phyloP scores from a whole-genome alignment of 164 flowering plant species.

The Stephania yunnanensis region DNA sequence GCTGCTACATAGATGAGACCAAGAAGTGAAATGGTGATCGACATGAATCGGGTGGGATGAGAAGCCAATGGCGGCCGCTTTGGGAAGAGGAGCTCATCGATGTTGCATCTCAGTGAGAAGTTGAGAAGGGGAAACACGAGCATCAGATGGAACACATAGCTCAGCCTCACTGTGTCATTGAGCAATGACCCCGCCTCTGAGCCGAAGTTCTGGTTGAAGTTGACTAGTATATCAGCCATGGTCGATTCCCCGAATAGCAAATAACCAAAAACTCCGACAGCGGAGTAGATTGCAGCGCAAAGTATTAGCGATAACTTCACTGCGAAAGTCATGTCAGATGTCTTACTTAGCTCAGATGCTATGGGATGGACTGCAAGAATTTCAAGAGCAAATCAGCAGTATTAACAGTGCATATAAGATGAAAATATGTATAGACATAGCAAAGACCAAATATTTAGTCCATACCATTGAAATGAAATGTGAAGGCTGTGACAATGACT shows the following conservation, averaged over 20 bases:
- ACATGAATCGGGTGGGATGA: conserved; percentile 39
- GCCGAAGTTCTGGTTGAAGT: conserved; percentile 50
- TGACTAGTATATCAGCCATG: conserved; percentile 65
- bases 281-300: conserved; percentile 59
- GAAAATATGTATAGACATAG: neutral
- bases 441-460: neutral
- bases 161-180: conserved; percentile 58
- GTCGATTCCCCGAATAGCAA: conserved; percentile 77
- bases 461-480: conserved; percentile 88
- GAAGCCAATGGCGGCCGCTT: conserved; percentile 32
- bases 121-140: conserved; percentile 82
- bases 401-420: neutral
- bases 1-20: conserved; percentile 49
- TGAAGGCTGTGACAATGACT: conserved; percentile 88
- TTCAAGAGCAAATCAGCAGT: neutral
- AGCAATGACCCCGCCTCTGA: conserved; percentile 40
- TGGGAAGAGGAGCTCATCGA: conserved; percentile 69
- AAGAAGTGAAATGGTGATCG: conserved; percentile 40
- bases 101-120: conserved; percentile 61
- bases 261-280: conserved; percentile 73
- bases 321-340: conserved; percentile 52
- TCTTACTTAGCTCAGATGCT: conserved; percentile 48
- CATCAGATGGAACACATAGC: conserved; percentile 83
- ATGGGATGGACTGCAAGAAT: conserved; percentile 83
- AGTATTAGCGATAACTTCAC: conserved; percentile 55